Conservation (phyloP, 805 yeast species). For the Cyberlindnera euphorbiae region DNA sequence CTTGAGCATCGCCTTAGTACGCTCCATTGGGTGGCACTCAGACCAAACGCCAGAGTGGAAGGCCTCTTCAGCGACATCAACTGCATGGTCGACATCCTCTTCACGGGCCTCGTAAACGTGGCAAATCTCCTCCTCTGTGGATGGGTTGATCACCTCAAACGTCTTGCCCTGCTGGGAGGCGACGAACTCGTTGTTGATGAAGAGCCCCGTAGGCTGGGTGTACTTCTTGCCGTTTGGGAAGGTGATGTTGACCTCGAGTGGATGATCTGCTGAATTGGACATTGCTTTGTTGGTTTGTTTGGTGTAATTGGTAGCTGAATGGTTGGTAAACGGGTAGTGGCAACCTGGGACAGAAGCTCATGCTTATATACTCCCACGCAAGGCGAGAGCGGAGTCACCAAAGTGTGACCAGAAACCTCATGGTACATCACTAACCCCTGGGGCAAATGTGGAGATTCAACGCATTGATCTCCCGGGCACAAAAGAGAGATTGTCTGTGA, state of each 20-base stretch:
- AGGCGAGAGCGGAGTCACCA: no score
- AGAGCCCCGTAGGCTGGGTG: conserved; percentile 75
- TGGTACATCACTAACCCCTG: no score
- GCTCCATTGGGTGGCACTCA: conserved; percentile 56
- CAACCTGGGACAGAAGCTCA: no score
- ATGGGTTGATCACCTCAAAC: conserved; percentile 59
- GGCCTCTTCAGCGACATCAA: conserved; percentile 75
- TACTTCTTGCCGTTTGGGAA: conserved; percentile 58
- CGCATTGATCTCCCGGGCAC: no score
- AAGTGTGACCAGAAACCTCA: no score
- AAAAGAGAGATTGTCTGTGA: no score
- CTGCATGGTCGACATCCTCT: conserved; percentile 78
- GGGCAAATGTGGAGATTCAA: no score
- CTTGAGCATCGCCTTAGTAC: conserved; percentile 59
- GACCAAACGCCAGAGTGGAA: conserved; percentile 76
- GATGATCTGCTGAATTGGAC: conserved; percentile 8
- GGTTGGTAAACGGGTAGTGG: no score
- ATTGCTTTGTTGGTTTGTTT: neutral
- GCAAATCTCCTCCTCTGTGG: conserved; percentile 66
- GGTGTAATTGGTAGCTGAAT: no score
- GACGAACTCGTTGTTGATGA: conserved; percentile 71
- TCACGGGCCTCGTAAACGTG: conserved; percentile 70
- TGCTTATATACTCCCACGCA: no score
- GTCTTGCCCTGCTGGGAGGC: conserved; percentile 54
- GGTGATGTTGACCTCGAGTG: conserved; percentile 6